Conservation (phyloP, 768 basidiomycete species). For the Podaxis sp. region DNA sequence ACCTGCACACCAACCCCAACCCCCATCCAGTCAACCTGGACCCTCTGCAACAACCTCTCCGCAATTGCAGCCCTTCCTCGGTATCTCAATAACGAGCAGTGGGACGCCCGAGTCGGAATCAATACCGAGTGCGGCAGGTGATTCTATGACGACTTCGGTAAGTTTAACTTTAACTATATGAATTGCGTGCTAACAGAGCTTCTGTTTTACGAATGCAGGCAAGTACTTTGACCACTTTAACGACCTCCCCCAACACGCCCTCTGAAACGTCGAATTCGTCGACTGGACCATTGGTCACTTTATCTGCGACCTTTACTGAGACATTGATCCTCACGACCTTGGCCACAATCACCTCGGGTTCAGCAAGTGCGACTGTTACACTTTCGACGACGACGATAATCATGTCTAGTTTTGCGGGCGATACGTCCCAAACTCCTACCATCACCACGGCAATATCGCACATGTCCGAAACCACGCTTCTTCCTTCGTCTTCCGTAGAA, state of each 20-base stretch:
- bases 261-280: background rate
- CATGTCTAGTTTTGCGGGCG: background rate
- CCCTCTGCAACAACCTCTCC: background rate
- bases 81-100: background rate
- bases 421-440: background rate
- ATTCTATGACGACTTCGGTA: slow-evolving; percentile 1
- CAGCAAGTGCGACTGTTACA: background rate
- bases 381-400: background rate
- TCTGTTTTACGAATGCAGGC: background rate
- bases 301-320: background rate
- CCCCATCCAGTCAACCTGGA: background rate
- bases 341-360: background rate
- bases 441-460: background rate
- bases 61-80: background rate
- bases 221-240: background rate
- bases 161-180: background rate
- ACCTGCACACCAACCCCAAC: no score
- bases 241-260: background rate
- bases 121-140: background rate
- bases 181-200: background rate
- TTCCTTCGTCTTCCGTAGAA: background rate
- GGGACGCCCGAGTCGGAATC: background rate
- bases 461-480: background rate
- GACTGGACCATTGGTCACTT: background rate
- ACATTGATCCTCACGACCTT: background rate